Evolutionary conservation across 192 early-diverging fungal genomes (phyloP).

Genomic region (Rhizophagus sp.): DNA sequence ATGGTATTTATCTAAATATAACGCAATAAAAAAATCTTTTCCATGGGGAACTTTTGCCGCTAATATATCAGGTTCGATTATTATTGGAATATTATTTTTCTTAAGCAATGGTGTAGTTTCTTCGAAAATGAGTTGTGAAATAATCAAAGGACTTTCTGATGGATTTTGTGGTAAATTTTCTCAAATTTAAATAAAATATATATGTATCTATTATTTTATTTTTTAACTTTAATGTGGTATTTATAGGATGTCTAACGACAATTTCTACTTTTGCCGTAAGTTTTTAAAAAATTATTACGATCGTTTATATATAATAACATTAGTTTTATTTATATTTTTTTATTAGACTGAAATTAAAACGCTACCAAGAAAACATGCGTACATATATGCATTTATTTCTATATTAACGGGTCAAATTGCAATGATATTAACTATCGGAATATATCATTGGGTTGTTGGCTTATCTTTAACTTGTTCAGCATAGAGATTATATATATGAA

Average conservation of each 20-base stretch:
- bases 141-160: constrained; percentile 43
- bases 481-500: neutral
- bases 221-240: neutral
- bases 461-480: neutral
- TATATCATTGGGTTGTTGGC: constrained; percentile 13
- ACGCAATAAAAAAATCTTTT: constrained; percentile 34
- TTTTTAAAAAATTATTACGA: neutral
- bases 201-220: neutral
- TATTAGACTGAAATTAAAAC: constrained; percentile 14
- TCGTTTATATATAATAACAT: neutral
- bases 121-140: constrained; percentile 20
- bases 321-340: neutral
- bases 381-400: constrained; percentile 23
- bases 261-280: constrained; percentile 30
- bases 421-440: constrained; percentile 23
- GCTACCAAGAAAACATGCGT: neutral
- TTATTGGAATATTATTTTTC: constrained; percentile 45
- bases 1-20: constrained; percentile 53
- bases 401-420: constrained; percentile 1
- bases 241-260: constrained; percentile 30
- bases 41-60: constrained; percentile 55
- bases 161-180: constrained; percentile 55
- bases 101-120: constrained; percentile 37
- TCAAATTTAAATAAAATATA: neutral
- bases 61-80: constrained; percentile 47